A percentile compares a stretch with the other conserved stretches of the same genome.
phyloP scores from a whole-genome alignment of 345 rosid genomes.

The Linum lewisii region DNA sequence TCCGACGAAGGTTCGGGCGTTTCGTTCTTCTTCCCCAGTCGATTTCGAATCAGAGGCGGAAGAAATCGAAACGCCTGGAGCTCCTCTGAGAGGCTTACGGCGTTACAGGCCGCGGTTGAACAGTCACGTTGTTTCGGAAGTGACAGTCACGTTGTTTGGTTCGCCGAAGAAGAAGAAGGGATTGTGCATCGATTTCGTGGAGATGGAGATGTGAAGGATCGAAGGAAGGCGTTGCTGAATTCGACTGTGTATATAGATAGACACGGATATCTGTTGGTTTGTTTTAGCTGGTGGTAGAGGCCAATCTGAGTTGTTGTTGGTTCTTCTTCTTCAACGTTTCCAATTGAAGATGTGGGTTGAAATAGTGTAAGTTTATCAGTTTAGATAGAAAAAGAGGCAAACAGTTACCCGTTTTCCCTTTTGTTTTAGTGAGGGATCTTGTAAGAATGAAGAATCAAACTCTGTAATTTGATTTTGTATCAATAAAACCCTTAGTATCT shows the following conservation, averaged over 20 bases:
- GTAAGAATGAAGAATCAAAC: too few relatives aligned
- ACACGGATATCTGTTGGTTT: too few relatives aligned
- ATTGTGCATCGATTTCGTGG: constrained; percentile 16
- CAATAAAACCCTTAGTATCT: too few relatives aligned
- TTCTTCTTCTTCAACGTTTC: constrained; percentile 15
- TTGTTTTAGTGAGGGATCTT: too few relatives aligned
- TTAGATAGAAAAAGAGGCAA: too few relatives aligned
- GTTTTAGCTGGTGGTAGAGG: too few relatives aligned
- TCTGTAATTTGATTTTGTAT: too few relatives aligned
- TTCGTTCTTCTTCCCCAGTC: constrained; percentile 22
- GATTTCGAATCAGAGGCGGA: constrained; percentile 18
- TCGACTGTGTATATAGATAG: too few relatives aligned
- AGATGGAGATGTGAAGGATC: neutral
- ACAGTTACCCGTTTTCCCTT: too few relatives aligned
- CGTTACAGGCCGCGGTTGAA: constrained; percentile 20
- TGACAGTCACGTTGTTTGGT: constrained; percentile 48
- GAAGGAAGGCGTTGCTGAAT: too few relatives aligned
- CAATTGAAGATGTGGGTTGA: constrained; percentile 11
- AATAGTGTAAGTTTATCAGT: too few relatives aligned
- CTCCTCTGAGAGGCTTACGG: constrained; percentile 33
- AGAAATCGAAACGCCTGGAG: constrained; percentile 55
- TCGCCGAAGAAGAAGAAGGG: constrained; percentile 17
- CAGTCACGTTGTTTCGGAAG: constrained; percentile 31
- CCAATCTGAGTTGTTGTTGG: too few relatives aligned
- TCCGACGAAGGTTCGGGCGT: constrained; percentile 49